These are phyloP conservation scores for Eucalyptus polybractea DNA, from an alignment of 345 rosid species.

Conservation along the genomic window DNA sequence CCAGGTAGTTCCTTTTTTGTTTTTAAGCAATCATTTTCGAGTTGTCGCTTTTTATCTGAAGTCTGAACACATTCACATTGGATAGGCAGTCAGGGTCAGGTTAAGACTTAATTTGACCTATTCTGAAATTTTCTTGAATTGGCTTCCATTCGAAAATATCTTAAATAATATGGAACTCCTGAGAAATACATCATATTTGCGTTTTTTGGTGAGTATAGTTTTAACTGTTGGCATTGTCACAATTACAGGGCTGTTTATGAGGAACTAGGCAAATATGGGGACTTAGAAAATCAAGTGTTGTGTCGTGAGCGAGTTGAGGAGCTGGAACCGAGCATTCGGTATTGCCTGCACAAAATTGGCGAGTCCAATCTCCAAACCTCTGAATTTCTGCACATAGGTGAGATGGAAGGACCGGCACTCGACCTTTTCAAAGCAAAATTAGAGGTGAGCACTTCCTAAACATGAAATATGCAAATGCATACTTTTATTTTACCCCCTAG, in stretches of 20 bases:
- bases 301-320: conserved; percentile 97
- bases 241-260: conserved; percentile 81
- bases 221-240: neutral
- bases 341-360: conserved; percentile 94
- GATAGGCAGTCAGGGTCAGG: neutral
- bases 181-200: neutral
- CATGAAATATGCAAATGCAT: neutral
- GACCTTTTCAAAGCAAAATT: conserved; percentile 94
- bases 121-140: neutral
- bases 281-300: conserved; percentile 87
- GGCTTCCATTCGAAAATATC: neutral
- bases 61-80: neutral
- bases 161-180: neutral
- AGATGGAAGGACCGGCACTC: conserved; percentile 96
- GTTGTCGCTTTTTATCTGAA: neutral
- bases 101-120: neutral
- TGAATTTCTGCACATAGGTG: conserved; percentile 84
- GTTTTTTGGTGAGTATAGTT: neutral
- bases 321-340: conserved; percentile 87
- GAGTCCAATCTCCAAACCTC: conserved; percentile 80
- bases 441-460: conserved; percentile 36
- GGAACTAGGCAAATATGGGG: conserved; percentile 97
- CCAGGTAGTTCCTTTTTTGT: conserved; percentile 53
- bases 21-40: neutral
- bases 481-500: neutral